A percentile compares a stretch with the other conserved stretches of the same genome.
Evolutionary conservation across 345 rosid species (phyloP).

Genomic region (Hirschfeldia incana): DNA sequence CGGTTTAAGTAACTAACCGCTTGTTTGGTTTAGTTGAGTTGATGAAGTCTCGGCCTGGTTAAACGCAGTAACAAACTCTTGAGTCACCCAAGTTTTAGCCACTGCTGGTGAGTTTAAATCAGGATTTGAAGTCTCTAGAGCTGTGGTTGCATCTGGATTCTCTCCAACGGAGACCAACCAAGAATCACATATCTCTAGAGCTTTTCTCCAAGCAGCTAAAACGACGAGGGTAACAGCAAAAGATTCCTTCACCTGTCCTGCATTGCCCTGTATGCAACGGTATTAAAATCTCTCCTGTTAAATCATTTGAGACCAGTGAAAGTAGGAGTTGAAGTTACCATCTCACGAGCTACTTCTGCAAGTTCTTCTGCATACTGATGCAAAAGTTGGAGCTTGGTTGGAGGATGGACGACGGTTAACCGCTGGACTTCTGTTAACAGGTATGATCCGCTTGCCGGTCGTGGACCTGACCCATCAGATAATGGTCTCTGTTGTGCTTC

Average conservation of each 20-base stretch:
- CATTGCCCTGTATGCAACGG: conserved; percentile 50
- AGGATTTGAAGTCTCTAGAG: conserved; percentile 25
- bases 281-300: neutral
- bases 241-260: conserved; percentile 59
- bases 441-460: conserved; percentile 41
- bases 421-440: conserved; percentile 54
- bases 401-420: conserved; percentile 54
- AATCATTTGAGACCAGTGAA: neutral
- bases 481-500: conserved; percentile 43
- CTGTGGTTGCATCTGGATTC: conserved; percentile 32
- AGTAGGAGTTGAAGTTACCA: conserved; percentile 46
- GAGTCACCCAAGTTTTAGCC: conserved; percentile 53
- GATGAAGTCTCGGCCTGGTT: conserved; percentile 67
- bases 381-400: conserved; percentile 57
- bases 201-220: conserved; percentile 73
- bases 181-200: conserved; percentile 53
- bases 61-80: conserved; percentile 57
- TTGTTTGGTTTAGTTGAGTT: conserved; percentile 44
- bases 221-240: conserved; percentile 68
- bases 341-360: conserved; percentile 58
- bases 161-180: conserved; percentile 49
- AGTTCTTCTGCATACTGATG: conserved; percentile 55
- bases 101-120: conserved; percentile 48
- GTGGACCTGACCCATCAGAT: conserved; percentile 39
- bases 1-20: conserved; percentile 47